A percentile compares a stretch with the other conserved stretches of the same genome.
Evolutionary conservation across 78 protist species (phyloP).

Genomic region (Goniomonas avonlea): DNA sequence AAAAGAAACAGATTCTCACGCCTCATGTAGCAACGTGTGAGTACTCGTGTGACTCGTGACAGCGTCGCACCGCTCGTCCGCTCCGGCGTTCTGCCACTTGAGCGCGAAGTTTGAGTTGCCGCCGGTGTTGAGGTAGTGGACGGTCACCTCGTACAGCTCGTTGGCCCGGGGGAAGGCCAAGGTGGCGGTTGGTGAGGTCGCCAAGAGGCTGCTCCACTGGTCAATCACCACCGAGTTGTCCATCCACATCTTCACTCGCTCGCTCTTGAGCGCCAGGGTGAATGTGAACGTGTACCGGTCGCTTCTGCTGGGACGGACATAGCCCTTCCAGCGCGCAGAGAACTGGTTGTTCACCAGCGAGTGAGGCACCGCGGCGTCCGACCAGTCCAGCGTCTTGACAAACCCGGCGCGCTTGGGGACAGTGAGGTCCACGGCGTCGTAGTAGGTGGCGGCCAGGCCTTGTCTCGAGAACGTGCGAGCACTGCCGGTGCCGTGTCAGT

Average conservation of each 20-base stretch:
- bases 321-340: constrained; percentile 15
- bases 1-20: too few species aligned
- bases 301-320: constrained; percentile 1
- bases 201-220: background rate
- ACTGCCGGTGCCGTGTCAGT: too few species aligned
- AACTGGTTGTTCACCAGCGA: background rate
- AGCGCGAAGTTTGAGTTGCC: too few species aligned
- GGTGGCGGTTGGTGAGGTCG: too few species aligned
- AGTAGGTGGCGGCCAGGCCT: constrained; percentile 22
- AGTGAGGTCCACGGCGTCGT: constrained; percentile 7
- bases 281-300: constrained; percentile 1
- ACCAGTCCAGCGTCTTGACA: background rate
- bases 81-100: too few species aligned
- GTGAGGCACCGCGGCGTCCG: constrained; percentile 2
- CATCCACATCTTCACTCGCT: constrained; percentile 3
- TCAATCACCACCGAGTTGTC: constrained; percentile 14
- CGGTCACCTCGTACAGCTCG: constrained; percentile 8
- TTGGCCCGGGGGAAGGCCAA: constrained; percentile 2
- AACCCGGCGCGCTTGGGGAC: background rate
- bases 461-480: too few species aligned
- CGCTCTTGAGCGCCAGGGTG: background rate
- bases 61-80: too few species aligned
- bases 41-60: too few species aligned
- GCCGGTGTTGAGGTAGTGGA: too few species aligned
- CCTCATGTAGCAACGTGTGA: too few species aligned